phyloP scores from a whole-genome alignment of 2,329 filamentous ascomycete species.

The Colletotrichum scovillei region DNA sequence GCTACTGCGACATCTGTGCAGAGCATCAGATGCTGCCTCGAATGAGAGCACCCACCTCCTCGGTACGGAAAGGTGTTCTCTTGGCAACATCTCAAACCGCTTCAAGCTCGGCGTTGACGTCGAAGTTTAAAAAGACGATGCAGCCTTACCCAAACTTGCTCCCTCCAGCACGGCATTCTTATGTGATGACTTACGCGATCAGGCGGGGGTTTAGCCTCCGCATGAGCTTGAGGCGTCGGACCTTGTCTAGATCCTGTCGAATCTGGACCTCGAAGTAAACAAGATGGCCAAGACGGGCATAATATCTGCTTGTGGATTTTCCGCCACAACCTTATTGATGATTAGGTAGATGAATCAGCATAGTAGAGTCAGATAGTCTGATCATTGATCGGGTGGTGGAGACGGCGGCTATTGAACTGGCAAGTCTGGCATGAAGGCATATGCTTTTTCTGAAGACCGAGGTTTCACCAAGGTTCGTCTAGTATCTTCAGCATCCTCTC shows the following conservation, averaged over 20 bases:
- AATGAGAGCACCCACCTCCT: background rate
- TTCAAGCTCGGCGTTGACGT: background rate
- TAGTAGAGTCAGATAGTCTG: background rate
- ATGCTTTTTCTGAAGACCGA: background rate
- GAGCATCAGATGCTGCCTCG: background rate
- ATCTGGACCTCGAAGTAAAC: background rate
- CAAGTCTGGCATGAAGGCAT: background rate
- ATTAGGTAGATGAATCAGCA: background rate
- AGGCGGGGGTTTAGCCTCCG: background rate
- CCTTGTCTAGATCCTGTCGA: background rate
- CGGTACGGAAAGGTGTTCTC: background rate
- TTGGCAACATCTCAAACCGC: background rate
- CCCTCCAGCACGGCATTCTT: background rate
- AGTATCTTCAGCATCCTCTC: too few species aligned
- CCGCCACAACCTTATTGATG: too few species aligned
- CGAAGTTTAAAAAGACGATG: constrained; percentile 7
- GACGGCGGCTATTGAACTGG: background rate
- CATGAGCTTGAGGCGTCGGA: background rate
- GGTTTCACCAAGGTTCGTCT: background rate
- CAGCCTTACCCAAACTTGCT: background rate
- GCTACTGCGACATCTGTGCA: background rate
- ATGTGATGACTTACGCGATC: background rate
- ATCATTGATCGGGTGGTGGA: background rate
- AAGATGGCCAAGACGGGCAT: constrained; percentile 1
- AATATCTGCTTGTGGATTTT: background rate